These are phyloP conservation scores for Huiozyma naganishii DNA, from an alignment of 805 yeast genomes.

Conservation along the genomic window DNA sequence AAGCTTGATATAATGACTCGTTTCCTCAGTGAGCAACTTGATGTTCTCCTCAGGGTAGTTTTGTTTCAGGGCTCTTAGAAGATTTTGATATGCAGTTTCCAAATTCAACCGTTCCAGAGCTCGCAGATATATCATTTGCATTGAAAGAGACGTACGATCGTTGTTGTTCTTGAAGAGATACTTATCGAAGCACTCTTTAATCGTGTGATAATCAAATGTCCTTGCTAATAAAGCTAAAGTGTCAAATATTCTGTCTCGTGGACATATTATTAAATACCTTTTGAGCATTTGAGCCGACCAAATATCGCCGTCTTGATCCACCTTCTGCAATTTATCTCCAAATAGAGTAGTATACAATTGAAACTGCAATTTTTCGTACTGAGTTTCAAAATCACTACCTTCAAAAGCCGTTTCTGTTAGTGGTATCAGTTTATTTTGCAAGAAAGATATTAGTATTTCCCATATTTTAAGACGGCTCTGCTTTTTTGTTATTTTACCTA, in stretches of 20 bases:
- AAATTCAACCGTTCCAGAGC: constrained; percentile 6
- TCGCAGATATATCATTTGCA: constrained; percentile 10
- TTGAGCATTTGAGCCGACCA: constrained; percentile 20
- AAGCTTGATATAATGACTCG: constrained; percentile 36
- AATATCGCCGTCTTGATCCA: constrained; percentile 1
- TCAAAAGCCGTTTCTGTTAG: constrained; percentile 4
- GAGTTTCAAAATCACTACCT: constrained; percentile 5
- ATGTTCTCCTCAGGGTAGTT: constrained; percentile 54
- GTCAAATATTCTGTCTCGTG: constrained; percentile 6
- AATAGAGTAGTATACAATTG: constrained; percentile 7
- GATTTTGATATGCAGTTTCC: constrained; percentile 25
- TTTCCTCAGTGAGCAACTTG: constrained; percentile 36
- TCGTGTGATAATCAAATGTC: constrained; percentile 12
- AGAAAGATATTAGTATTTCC: constrained; percentile 15
- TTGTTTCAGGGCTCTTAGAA: constrained; percentile 2
- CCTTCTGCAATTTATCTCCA: not conserved
- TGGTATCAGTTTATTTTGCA: constrained; percentile 11
- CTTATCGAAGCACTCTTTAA: constrained; percentile 8
- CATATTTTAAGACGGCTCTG: constrained; percentile 18
- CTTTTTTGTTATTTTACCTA: constrained; percentile 6
- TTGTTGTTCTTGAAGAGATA: constrained; percentile 7
- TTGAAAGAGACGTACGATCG: constrained; percentile 5
- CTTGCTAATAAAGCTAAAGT: constrained; percentile 6
- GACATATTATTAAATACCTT: constrained; percentile 17
- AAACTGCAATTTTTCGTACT: constrained; percentile 6